Conservation (phyloP, 768 basidiomycete species). For the Mycena vitilis region DNA sequence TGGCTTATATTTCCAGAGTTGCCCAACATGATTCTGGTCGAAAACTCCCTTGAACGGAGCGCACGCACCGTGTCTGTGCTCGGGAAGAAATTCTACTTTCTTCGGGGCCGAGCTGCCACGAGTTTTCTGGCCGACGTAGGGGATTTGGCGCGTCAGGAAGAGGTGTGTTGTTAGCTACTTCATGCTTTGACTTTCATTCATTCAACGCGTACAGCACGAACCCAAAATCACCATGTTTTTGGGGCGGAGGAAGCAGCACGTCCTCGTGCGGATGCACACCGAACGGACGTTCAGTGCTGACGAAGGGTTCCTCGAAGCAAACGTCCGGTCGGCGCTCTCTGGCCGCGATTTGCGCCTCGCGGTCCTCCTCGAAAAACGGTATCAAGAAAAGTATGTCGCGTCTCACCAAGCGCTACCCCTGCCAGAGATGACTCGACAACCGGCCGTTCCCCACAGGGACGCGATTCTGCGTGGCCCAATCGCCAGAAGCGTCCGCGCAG, state of each 20-base stretch:
- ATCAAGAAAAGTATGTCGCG: conserved; percentile 19
- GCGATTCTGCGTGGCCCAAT: not conserved
- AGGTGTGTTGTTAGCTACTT: conserved; percentile 13
- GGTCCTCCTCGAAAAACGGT: conserved; percentile 22
- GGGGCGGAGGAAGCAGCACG: conserved; percentile 3
- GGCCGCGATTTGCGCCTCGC: conserved; percentile 25
- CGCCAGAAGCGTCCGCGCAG: not conserved
- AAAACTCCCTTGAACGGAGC: conserved; percentile 12
- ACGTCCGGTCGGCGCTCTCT: conserved; percentile 23
- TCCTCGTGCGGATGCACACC: conserved; percentile 27
- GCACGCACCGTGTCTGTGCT: conserved; percentile 24
- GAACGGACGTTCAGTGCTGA: conserved; percentile 11
- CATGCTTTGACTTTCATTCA: not conserved
- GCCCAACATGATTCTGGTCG: conserved; percentile 23
- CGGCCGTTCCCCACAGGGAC: conserved; percentile 9
- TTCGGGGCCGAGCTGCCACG: conserved; percentile 2
- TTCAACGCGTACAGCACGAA: conserved; percentile 6
- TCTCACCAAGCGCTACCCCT: conserved; percentile 12
- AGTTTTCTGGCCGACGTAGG: conserved; percentile 23
- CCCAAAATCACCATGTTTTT: conserved; percentile 26
- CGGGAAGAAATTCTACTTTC: conserved; percentile 33
- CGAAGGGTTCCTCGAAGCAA: not conserved
- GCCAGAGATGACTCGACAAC: not conserved
- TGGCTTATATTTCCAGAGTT: conserved; percentile 30
- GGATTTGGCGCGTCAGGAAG: conserved; percentile 15